Base-by-base conservation (phyloP, 495 filamentous ascomycete species). In the Hypomontagnella monticulosa region DNA sequence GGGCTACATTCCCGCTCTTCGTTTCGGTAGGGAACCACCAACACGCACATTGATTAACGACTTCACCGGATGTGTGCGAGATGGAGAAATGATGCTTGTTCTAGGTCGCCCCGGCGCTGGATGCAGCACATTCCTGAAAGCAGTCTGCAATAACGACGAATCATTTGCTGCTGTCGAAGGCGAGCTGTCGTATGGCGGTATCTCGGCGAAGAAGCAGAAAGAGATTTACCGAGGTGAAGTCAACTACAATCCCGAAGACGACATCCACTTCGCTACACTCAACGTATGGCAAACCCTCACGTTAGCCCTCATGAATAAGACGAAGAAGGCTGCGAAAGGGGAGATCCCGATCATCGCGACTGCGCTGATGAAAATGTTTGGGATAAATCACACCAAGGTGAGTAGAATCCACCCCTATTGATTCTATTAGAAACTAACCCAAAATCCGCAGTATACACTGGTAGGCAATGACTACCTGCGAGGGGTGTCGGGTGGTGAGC, bases 381-480 rank as follows among this genome's bases (percentile, higher is more conserved):
- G 90, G 80, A 92, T 85, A n/a, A 74, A 73, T 8, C 93, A 97
- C 69, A 96, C 93, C 0, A 85, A 86, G 48, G 48, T 38, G 11
- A 37, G 48, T 37, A n/a, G n/a, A 15, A 37, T 1, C 15, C n/a
- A 14, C 2, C 20, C 3, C 5, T 11, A 5, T 3, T 23, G 15
- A n/a, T 44, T 18, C 12, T 4, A n/a, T 1, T 5, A 30, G 16
- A 16, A 6, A 23, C 48, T 52, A 14, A 52, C 16, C 18, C 20
- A 11, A 11, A 23, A 18, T n/a, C n/a, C 23, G n/a, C 32, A 52
- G 60, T 85, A 95, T 66, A 97, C 93, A 0, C 81, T 88, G 10
- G 92, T 97, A 9, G 93, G 93, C 20, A 91, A 97, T 71, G 90
- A 90, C 66, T 96, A 88, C 66, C 86, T 93, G 6, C 87, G 93